Percentiles rank a stretch among this genome's conserved stretches.
Conservation (phyloP, 352 stramenopile species). For the Poterioochromonas sp. region DNA sequence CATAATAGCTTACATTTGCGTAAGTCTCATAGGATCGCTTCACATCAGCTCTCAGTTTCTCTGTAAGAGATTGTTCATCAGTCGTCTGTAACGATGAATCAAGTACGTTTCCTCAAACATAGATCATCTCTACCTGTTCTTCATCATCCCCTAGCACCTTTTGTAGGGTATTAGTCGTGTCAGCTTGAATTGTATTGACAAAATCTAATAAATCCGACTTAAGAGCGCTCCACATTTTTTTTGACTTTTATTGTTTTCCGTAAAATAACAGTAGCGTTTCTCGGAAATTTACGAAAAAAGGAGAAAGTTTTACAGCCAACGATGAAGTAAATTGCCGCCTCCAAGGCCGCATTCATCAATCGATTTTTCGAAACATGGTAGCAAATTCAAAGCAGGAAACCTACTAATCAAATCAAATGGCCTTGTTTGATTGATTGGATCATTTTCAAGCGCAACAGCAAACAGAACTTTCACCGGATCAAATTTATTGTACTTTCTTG, state of each 20-base stretch:
- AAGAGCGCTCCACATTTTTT: constrained; percentile 29
- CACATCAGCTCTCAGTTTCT: background rate
- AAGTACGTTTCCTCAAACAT: background rate
- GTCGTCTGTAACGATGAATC: background rate
- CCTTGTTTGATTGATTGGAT: background rate
- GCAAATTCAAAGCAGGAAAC: background rate
- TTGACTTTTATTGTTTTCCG: too few species aligned
- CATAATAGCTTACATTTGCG: background rate
- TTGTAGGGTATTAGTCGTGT: constrained; percentile 3
- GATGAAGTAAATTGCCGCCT: background rate
- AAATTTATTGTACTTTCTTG: background rate
- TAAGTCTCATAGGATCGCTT: constrained; percentile 18
- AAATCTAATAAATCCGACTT: constrained; percentile 30
- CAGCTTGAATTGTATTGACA: constrained; percentile 4
- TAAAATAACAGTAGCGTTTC: too few species aligned
- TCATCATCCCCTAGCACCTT: constrained; percentile 2
- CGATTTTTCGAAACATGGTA: background rate
- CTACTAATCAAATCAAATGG: background rate
- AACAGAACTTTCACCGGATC: background rate
- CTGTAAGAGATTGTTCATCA: background rate
- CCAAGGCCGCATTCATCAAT: background rate
- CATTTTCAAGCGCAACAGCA: background rate
- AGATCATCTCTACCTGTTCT: background rate
- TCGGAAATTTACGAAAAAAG: too few species aligned
- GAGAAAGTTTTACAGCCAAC: constrained; percentile 8